phyloP scores from a whole-genome alignment of 768 basidiomycete species.

The Multifurca ochricompacta region DNA sequence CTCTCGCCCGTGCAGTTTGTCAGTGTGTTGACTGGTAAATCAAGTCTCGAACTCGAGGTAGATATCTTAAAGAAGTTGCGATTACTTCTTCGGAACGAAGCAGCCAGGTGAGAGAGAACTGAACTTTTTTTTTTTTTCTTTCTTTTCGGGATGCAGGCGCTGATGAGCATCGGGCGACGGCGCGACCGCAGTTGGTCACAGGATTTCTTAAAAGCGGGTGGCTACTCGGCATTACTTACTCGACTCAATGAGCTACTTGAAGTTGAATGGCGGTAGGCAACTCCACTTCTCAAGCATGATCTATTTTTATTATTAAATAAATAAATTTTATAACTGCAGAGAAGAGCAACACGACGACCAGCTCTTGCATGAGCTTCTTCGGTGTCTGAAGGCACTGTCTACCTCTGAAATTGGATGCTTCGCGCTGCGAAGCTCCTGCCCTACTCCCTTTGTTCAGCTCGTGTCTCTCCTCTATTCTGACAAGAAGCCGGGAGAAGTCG shows the following conservation, averaged over 20 bases:
- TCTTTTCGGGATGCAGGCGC: background rate
- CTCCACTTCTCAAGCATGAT: too few species aligned
- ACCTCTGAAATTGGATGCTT: constrained; percentile 85
- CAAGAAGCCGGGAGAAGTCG: constrained; percentile 95
- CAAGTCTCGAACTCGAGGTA: constrained; percentile 72
- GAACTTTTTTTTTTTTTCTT: constrained; percentile 1
- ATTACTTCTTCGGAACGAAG: constrained; percentile 81
- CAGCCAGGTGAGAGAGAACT: constrained; percentile 53
- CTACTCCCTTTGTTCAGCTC: constrained; percentile 81
- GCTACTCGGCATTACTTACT: constrained; percentile 77
- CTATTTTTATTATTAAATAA: too few species aligned
- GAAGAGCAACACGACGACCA: constrained; percentile 99
- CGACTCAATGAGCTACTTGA: constrained; percentile 87
- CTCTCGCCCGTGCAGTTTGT: constrained; percentile 60
- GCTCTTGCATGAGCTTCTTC: constrained; percentile 81
- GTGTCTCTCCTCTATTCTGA: constrained; percentile 86
- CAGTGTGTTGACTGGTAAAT: constrained; percentile 56
- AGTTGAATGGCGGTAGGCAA: constrained; percentile 92
- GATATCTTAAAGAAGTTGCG: constrained; percentile 83
- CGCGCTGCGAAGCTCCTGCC: constrained; percentile 83
- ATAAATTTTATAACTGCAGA: constrained; percentile 35
- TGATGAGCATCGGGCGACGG: constrained; percentile 1
- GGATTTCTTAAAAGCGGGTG: constrained; percentile 74
- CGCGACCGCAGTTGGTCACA: constrained; percentile 67
- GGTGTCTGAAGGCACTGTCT: constrained; percentile 89